These are phyloP conservation scores for Sinapis alba DNA, from an alignment of 441 rosid genomes.

Conservation along the genomic window DNA sequence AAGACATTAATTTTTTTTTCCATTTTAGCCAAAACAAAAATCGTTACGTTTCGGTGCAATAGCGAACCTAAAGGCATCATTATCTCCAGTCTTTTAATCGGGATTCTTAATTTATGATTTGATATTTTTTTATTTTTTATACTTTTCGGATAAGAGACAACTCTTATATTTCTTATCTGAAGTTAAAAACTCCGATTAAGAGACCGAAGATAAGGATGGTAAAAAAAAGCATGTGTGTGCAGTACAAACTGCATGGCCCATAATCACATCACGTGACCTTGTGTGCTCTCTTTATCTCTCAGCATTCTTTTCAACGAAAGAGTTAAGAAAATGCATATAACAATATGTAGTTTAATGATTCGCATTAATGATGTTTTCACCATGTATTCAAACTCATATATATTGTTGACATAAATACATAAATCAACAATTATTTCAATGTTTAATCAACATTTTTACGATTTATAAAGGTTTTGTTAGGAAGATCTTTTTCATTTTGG, in stretches of 20 bases:
- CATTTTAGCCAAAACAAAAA: conserved; percentile 15
- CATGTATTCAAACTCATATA: neutral
- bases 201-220: no score
- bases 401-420: neutral
- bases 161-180: no score
- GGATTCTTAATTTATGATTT: no score
- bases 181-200: no score
- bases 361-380: neutral
- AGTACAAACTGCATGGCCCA: conserved; percentile 35
- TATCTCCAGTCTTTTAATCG: no score
- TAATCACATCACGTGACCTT: conserved; percentile 29
- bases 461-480: neutral
- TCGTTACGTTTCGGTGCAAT: conserved; percentile 11
- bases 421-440: neutral
- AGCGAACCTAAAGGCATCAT: conserved; percentile 16
- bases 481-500: neutral
- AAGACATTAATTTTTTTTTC: neutral
- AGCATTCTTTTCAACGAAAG: neutral
- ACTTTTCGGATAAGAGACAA: no score
- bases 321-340: neutral
- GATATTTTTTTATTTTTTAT: no score
- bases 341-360: neutral
- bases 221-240: conserved; percentile 29
- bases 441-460: neutral
- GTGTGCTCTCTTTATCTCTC: conserved; percentile 30